Conservation (phyloP, 441 rosid genomes). For the Hypseocharis bilobata region DNA sequence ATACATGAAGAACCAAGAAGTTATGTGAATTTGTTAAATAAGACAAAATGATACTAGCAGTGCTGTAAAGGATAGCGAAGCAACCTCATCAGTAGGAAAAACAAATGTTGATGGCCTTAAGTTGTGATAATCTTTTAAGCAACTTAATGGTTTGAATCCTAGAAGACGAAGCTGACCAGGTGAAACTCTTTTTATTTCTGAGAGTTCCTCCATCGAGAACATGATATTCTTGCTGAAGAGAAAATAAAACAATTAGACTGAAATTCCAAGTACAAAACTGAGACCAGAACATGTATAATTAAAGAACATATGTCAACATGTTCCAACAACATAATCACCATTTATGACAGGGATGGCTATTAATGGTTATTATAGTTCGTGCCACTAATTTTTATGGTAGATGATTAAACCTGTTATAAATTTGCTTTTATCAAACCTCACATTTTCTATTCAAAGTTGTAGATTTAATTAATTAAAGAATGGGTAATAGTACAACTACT, state of each 20-base stretch:
- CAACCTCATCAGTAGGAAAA: constrained; percentile 82
- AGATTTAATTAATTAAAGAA: neutral
- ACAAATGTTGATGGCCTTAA: constrained; percentile 84
- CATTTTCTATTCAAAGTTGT: neutral
- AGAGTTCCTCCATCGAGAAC: constrained; percentile 56
- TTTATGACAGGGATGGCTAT: no score
- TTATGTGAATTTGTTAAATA: no score
- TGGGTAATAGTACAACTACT: neutral
- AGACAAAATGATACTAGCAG: constrained; percentile 2
- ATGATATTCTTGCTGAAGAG: constrained; percentile 47
- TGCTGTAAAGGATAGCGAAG: constrained; percentile 9
- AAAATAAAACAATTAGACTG: constrained; percentile 13
- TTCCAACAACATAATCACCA: no score
- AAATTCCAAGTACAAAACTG: constrained; percentile 19
- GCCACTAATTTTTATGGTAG: no score
- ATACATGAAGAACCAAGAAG: neutral
- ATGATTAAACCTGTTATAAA: no score
- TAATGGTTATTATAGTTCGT: no score
- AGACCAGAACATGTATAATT: neutral
- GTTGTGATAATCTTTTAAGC: constrained; percentile 87
- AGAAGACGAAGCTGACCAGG: constrained; percentile 60
- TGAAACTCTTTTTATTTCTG: constrained; percentile 66
- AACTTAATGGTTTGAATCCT: constrained; percentile 87
- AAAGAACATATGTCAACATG: neutral
- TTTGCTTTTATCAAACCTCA: neutral